Base-by-base conservation (phyloP, 2,329 filamentous ascomycete species). In the Akanthomyces dipterigenus region DNA sequence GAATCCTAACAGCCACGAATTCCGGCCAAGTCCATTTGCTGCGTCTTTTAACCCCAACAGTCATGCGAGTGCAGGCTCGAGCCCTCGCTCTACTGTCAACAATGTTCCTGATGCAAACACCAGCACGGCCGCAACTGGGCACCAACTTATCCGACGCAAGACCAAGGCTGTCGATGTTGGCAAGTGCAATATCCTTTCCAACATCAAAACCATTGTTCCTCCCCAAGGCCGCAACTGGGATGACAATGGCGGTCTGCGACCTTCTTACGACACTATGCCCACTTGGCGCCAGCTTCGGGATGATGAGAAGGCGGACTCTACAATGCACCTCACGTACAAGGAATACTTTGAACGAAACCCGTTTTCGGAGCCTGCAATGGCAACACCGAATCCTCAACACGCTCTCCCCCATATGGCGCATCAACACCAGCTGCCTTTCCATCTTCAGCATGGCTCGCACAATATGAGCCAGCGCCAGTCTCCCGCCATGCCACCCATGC, bases 21-120 rank as follows among this genome's bases (percentile, higher is more conserved):
- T 97, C 76, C 87, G 89, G 65, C 95, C 93, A 20, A 96, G 88
- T 68, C 87, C 90, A 5, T 88, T 88, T 64, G 92, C 93, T 0
- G 83, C 84, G 49, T 81, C 88, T 1, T 98, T 99, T 75, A 93
- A 87, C 66, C 93, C 90, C 5, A 90, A 77, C 26, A 79, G 81
- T 4, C 78, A 80, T 51, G 78, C 80, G n/a, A 90, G 88, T 70
- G 80, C 84, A 51, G 81, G 84, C 40, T 91, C 90, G 3, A 96
- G 89, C 70, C 90, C 91, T 34, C 82, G 83, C 38, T 85, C 88
- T 2, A 78, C 77, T 65, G 81, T 81, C 66, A 88, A 82, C 69
- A 76, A 81, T 57, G 72, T 74, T 20, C 69, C 75, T 38, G 77
- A 75, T 14, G 65, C 69, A 22, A 62, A 28, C n/a, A 59, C 60